Evolutionary conservation across 768 basidiomycete genomes (phyloP), one percentile per base, ranked within the genome.

Genomic region (Amanita subjunquillea): DNA sequence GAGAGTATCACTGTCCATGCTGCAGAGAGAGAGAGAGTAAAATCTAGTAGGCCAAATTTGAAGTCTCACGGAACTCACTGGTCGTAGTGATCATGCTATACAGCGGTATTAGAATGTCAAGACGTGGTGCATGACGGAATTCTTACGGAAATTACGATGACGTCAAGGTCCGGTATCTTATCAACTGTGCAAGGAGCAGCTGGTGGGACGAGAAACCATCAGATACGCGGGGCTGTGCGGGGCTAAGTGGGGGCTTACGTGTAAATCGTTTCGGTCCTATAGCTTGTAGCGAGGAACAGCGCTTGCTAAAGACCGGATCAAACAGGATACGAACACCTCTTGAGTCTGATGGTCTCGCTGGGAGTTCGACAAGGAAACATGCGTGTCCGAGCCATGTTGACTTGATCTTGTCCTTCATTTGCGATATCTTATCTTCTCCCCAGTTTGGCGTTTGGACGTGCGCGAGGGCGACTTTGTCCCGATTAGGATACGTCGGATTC

Each of bases 91-190:
- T 78, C 72, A 57, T 78, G 77, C 70, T 74, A 48, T 13, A 51
- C 34, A 40, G 20, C 2, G 17, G 15, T 5, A 32, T 15, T 23
- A 56, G 43, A 39, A 36, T 23, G 2, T 36, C 0, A 38, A 25
- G 38, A 30, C 15, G 17, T 9, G 29, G 4, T 27, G 30, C 34
- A 52, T 38, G 36, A 36, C 53, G 22, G 20, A 13, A 25, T 22
- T 62, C 72, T 63, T 65, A 73, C 80, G 64, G 77, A 79, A 50
- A 83, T 80, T 5, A 80, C 75, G 30, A 85, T 70, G n/a, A 74
- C 75, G 58, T 85, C 82, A 15, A 85, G 60, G 40, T 80, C 75
- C 1, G 83, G 82, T 42, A 84, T 68, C 3, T 82, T 78, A 41
- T 75, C 69, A 22, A 80, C 69, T 17, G 69, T 61, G 47, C 78